These are phyloP conservation scores for Metrosideros polymorpha DNA, from an alignment of 441 rosid genomes.

Conservation along the genomic window DNA sequence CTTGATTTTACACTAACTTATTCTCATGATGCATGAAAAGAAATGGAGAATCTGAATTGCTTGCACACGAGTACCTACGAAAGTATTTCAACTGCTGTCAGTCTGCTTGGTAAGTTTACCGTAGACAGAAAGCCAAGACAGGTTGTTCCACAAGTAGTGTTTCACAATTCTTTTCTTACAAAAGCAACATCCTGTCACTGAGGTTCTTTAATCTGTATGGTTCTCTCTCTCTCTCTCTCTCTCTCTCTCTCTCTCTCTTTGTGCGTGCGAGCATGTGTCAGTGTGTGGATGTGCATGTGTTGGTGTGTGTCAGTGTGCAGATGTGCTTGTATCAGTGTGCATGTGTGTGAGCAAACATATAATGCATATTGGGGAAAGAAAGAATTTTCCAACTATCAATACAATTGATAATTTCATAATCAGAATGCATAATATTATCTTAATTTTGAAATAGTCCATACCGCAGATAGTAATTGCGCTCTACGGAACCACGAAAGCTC, in stretches of 20 bases:
- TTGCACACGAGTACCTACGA: not conserved
- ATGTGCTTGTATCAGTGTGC: not conserved
- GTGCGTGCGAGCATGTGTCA: too few species aligned
- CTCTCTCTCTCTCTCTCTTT: not conserved
- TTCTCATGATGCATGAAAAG: not conserved
- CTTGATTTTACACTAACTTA: not conserved
- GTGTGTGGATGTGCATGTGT: not conserved
- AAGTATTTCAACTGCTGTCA: not conserved
- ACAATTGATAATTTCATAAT: not conserved
- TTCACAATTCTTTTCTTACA: not conserved
- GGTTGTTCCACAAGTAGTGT: not conserved
- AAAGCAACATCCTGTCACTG: not conserved
- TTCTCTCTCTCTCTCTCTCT: not conserved
- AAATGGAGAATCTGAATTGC: not conserved
- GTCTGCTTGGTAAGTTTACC: not conserved
- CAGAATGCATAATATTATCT: not conserved
- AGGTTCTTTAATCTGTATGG: not conserved
- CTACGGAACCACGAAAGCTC: conserved; percentile 97
- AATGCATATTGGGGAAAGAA: not conserved
- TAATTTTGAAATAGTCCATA: conserved; percentile 17
- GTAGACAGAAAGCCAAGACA: not conserved
- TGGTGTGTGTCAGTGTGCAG: not conserved
- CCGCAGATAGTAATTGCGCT: conserved; percentile 85
- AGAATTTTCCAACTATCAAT: not conserved
- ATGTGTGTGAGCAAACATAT: not conserved